Evolutionary conservation across 306 rosid genomes (phyloP).

Genomic region (Carpinus fangiana): DNA sequence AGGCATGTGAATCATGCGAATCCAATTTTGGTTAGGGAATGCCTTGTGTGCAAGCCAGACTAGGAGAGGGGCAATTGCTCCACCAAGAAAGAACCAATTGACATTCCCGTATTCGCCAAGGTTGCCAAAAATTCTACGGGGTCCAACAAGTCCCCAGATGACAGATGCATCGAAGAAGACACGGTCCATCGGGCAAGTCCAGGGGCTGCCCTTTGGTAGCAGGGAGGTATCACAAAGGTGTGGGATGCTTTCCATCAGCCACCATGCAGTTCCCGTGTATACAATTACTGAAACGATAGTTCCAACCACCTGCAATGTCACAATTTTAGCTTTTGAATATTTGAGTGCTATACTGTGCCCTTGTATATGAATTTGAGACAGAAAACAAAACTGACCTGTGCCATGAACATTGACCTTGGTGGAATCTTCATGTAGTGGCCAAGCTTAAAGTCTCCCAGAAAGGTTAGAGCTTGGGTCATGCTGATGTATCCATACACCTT

Average conservation of each 20-base stretch:
- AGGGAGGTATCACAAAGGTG: constrained; percentile 59
- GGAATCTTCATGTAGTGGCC: constrained; percentile 99
- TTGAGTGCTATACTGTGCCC: background rate
- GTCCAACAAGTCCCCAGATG: constrained; percentile 90
- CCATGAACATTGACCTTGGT: constrained; percentile 87
- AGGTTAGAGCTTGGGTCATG: constrained; percentile 73
- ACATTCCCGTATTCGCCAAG: constrained; percentile 65
- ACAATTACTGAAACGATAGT: constrained; percentile 55
- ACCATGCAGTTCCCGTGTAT: constrained; percentile 71
- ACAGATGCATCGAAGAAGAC: constrained; percentile 82
- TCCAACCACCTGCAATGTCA: constrained; percentile 59
- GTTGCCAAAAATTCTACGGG: constrained; percentile 79
- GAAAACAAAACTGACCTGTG: constrained; percentile 55
- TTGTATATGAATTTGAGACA: background rate
- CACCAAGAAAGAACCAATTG: constrained; percentile 72
- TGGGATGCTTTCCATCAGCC: constrained; percentile 71
- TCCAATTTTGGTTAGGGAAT: constrained; percentile 62
- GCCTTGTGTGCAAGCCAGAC: constrained; percentile 72
- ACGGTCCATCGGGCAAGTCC: constrained; percentile 78
- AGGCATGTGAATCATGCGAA: constrained; percentile 59
- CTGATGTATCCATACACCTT: constrained; percentile 94
- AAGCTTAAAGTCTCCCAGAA: constrained; percentile 74
- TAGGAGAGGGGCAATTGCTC: constrained; percentile 66
- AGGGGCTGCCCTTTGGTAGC: constrained; percentile 60
- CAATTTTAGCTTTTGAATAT: constrained; percentile 4